Percentiles rank a stretch among this genome's conserved stretches.
Evolutionary conservation across 2,329 filamentous ascomycete genomes (phyloP).

Genomic region (Aspergillus quadrilineatus): DNA sequence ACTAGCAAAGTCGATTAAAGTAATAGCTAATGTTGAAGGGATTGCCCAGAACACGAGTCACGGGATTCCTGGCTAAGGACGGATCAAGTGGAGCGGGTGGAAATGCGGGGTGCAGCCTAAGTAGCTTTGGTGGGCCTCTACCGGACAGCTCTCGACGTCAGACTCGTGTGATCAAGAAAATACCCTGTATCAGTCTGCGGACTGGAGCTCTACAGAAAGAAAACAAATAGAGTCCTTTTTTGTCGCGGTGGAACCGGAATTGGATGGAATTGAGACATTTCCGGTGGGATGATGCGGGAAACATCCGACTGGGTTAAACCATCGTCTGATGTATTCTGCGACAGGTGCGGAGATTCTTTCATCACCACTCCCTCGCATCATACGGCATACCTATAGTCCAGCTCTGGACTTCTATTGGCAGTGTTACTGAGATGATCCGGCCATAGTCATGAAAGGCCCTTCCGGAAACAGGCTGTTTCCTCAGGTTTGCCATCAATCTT

Average conservation of each 20-base stretch:
- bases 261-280: neutral
- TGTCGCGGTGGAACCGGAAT: neutral
- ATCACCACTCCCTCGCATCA: constrained; percentile 9
- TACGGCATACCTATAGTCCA: neutral
- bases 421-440: neutral
- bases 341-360: constrained; percentile 14
- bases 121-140: constrained; percentile 26
- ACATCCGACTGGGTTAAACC: constrained; percentile 2
- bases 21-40: too few species aligned
- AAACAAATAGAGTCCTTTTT: too few species aligned
- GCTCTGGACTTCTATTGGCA: neutral
- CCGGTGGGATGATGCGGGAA: constrained; percentile 8
- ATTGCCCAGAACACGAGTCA: neutral
- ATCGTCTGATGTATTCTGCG: constrained; percentile 12
- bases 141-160: constrained; percentile 29
- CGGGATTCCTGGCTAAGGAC: neutral
- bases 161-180: constrained; percentile 28
- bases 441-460: constrained; percentile 12
- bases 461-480: constrained; percentile 9
- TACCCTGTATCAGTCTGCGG: neutral
- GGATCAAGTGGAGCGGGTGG: constrained; percentile 23
- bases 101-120: constrained; percentile 40
- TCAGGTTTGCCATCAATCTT: neutral
- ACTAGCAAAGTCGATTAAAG: too few species aligned
- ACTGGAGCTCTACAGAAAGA: too few species aligned